phyloP scores from a whole-genome alignment of 768 basidiomycete species.

The Royoungia palumana region DNA sequence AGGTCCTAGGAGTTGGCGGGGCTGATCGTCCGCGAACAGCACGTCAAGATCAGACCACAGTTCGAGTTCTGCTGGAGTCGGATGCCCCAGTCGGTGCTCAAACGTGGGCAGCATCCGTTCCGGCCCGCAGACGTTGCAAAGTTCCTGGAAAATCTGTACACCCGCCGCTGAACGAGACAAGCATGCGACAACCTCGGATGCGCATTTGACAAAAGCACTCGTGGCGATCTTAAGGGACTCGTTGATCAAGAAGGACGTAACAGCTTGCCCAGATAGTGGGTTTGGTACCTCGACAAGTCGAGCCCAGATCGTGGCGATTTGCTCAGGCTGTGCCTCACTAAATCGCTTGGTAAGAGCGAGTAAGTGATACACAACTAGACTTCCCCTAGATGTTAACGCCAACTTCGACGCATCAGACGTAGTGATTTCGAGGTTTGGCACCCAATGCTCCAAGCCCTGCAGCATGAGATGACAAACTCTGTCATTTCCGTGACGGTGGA shows the following conservation, averaged over 20 bases:
- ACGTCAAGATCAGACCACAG: conserved; percentile 79
- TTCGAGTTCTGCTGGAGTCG: conserved; percentile 64
- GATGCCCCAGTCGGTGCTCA: conserved; percentile 63
- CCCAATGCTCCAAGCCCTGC: conserved; percentile 82
- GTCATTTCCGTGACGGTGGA: conserved; percentile 48
- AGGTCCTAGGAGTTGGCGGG: conserved; percentile 67
- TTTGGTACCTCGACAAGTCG: conserved; percentile 71
- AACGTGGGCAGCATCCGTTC: conserved; percentile 76
- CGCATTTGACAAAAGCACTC: conserved; percentile 71
- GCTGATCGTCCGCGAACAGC: conserved; percentile 65
- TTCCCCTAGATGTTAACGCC: conserved; percentile 43
- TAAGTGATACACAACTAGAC: conserved; percentile 71
- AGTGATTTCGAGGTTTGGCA: conserved; percentile 58
- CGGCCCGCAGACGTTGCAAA: conserved; percentile 84
- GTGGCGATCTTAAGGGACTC: conserved; percentile 85
- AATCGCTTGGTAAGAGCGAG: conserved; percentile 80
- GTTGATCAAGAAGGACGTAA: conserved; percentile 80
- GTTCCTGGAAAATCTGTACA: conserved; percentile 69
- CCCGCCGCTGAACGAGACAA: conserved; percentile 76
- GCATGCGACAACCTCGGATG: conserved; percentile 78
- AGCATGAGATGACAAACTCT: conserved; percentile 60
- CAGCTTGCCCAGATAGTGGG: conserved; percentile 71
- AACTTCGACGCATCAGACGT: conserved; percentile 44
- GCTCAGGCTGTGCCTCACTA: conserved; percentile 70
- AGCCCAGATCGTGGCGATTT: conserved; percentile 76